Evolutionary conservation across 2,329 filamentous ascomycete species (phyloP).

Genomic region (Pseudofabraea citricarpa): DNA sequence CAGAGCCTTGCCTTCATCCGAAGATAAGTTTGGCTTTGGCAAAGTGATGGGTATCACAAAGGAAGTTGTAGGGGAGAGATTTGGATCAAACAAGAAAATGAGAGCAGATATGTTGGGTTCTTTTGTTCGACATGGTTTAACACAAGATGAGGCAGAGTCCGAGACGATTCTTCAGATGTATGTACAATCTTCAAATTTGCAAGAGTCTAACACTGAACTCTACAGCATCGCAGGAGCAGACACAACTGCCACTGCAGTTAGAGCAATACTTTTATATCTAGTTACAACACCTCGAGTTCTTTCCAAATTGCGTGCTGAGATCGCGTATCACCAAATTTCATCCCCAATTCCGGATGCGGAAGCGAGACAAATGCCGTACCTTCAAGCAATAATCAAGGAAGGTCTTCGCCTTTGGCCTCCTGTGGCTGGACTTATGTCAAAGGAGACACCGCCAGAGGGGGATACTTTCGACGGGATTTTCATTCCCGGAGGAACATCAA

Average conservation of each 20-base stretch:
- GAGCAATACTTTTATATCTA: conserved; percentile 7
- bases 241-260: conserved; percentile 50
- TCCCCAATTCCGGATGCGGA: conserved; percentile 27
- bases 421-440: conserved; percentile 21
- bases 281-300: conserved; percentile 6
- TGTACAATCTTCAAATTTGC: too few species aligned
- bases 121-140: conserved; percentile 38
- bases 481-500: conserved; percentile 12
- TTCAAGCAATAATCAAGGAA: conserved; percentile 46
- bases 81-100: conserved; percentile 32
- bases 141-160: conserved; percentile 8
- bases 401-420: conserved; percentile 42
- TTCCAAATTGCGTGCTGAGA: conserved; percentile 6
- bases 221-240: conserved; percentile 48
- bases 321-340: not conserved
- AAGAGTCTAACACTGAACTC: too few species aligned
- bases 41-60: conserved; percentile 40
- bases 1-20: conserved; percentile 33
- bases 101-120: conserved; percentile 49
- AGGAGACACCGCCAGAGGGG: conserved; percentile 13
- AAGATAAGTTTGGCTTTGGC: conserved; percentile 31
- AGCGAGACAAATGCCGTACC: conserved; percentile 36
- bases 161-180: conserved; percentile 8
- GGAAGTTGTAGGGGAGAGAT: conserved; percentile 39
- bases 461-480: conserved; percentile 12